Evolutionary conservation across 352 stramenopile genomes (phyloP), one percentile per base, ranked within the genome.

Genomic region (Labyrinthula sp.): DNA sequence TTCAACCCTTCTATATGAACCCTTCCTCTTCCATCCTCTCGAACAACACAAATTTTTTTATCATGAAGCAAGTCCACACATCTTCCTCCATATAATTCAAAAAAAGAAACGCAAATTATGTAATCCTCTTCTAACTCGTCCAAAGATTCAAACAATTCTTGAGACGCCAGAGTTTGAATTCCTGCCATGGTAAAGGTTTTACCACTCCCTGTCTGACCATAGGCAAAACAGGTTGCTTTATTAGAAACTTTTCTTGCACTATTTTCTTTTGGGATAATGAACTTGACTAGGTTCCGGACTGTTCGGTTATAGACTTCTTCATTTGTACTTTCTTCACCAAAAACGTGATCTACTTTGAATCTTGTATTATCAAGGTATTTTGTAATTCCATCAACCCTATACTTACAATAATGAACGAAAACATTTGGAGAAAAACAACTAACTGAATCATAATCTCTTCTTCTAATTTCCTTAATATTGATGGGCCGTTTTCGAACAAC

Each of bases 361-460:
- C 77, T 71, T 25, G 85, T 91, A 60, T 88, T 92, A 60, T 95
- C 84, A 9, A 95, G 66, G 57, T 93, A 96, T 64, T 96, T 97
- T 34, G 77, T 93, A 47, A 97, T 95, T 21, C 88, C 86, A 60
- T 97, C 87, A 9, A 98, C 89, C 47, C 85, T 82, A 29, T 94
- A 66, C 61, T 95, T 95, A 54, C 83, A 92, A 49, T 90, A 79
- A 65, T 98, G 87, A 24, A 98, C 83, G 45, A 70, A 73, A 1
- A 82, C 68, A 52, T 77, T 77, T 5, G 84, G 84, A 60, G 95
- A 90, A 26, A 87, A 64, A 33, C 75, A 91, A 38, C 79, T 93
- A 0, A 97, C 73, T 2, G 81, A 78, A 65, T 95, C 85, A 55
- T 94, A 90, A 61, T 96, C 88, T 57, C 39, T 50, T 25, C 36